Evolutionary conservation across 164 flowering plant species (phyloP), one percentile per base, ranked within the genome.

Genomic region (Piper longum): DNA sequence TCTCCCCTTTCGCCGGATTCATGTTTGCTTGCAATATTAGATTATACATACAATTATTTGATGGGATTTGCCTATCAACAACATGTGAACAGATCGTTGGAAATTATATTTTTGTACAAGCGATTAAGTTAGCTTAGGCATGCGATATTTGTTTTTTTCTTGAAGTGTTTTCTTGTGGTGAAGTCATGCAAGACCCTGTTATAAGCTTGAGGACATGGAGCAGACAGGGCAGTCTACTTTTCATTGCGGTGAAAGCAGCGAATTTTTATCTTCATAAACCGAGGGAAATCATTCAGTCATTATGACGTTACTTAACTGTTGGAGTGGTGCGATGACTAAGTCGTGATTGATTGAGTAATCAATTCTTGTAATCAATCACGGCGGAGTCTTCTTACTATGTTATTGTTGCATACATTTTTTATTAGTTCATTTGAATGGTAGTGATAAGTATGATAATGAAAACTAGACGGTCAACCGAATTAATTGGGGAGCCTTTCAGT

Each of bases 21-120:
- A 48, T 45, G 54, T 45, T 7, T n/a, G 48, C 48, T 18, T 61
- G 52, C 57, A 4, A 19, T 9, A 4, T 51, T 51, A 14, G 57
- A 62, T 56, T 51, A 56, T 51, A 26, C 41, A 60, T 60, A 42
- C 41, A 40, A 41, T 62, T 14, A 62, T 36, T 45, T 19, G 40
- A 62, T 51, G 56, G 43, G 64, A 36, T 62, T 48, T 62, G 41
- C 36, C 48, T 11, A 62, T 41, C 56, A 44, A 43, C 56, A 48
- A 56, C 56, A 62, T n/a, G 64, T 51, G 64, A 51, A 41, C 17
- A 44, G 48, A 9, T 5, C 36, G 36, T 55, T 4, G 18, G 18
- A 7, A 56, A 17, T 8, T 56, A 4, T 19, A 56, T 16, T 16
- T 56, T 6, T 5, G 7, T 3, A 2, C 8, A 56, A 16, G 39